Conservation (phyloP, 495 filamentous ascomycete species). For the Xylaria cubensis region DNA sequence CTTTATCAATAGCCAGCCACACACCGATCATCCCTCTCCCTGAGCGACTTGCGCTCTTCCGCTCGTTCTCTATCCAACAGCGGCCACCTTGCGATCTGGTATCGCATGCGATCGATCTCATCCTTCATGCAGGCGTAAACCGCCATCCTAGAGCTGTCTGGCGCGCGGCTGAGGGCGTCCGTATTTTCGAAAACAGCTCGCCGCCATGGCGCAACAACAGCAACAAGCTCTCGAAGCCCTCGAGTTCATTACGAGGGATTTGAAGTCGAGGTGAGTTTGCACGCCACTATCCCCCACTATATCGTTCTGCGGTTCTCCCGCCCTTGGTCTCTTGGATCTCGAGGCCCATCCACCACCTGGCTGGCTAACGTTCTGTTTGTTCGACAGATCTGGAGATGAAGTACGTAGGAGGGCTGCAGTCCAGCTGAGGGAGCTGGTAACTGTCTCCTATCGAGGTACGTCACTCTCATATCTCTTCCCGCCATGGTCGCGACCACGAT, state of each 20-base stretch:
- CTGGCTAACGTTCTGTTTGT: slow-evolving; percentile 7
- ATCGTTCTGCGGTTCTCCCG: not conserved
- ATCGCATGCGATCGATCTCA: slow-evolving; percentile 26
- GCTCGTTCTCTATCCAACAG: not conserved
- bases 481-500: not conserved
- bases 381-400: slow-evolving; percentile 39
- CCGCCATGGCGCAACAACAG: slow-evolving; percentile 43
- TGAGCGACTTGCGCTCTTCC: not conserved
- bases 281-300: not conserved
- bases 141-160: slow-evolving; percentile 37
- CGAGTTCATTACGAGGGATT: slow-evolving; percentile 41
- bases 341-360: not conserved
- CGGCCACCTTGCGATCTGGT: slow-evolving; percentile 31
- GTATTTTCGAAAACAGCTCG: slow-evolving; percentile 11
- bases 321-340: not conserved
- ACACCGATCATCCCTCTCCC: not conserved
- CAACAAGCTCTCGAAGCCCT: slow-evolving; percentile 45
- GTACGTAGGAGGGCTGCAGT: slow-evolving; percentile 41
- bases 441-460: slow-evolving; percentile 44
- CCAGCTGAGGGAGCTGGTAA: slow-evolving; percentile 44
- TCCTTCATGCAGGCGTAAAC: slow-evolving; percentile 35
- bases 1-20: not conserved
- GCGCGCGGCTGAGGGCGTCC: slow-evolving; percentile 33
- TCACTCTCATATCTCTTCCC: not conserved
- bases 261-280: slow-evolving; percentile 43